phyloP scores from a whole-genome alignment of 192 early-diverging fungal species.

The Nowakowskiella sp. region DNA sequence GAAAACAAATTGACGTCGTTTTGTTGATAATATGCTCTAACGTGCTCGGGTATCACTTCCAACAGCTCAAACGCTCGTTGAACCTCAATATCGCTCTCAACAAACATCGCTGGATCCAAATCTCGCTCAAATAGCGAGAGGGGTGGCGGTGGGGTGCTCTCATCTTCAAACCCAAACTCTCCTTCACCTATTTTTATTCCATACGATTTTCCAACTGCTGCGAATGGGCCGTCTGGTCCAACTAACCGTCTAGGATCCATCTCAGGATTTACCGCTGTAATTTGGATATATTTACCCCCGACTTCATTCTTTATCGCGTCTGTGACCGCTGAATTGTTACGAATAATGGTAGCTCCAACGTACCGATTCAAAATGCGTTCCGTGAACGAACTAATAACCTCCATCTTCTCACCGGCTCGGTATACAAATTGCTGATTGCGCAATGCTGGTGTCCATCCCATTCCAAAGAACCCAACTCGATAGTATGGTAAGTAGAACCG shows the following conservation, averaged over 20 bases:
- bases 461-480: constrained; percentile 34
- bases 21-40: constrained; percentile 54
- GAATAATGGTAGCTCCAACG: constrained; percentile 44
- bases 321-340: constrained; percentile 28
- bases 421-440: constrained; percentile 64
- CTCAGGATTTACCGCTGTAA: constrained; percentile 61
- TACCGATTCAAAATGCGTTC: constrained; percentile 63
- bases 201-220: constrained; percentile 2
- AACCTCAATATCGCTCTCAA: constrained; percentile 4
- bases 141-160: neutral
- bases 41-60: constrained; percentile 32
- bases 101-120: constrained; percentile 5
- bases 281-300: constrained; percentile 53
- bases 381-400: constrained; percentile 61
- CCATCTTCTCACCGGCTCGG: constrained; percentile 60
- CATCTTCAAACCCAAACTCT: neutral
- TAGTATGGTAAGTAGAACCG: constrained; percentile 48
- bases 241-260: constrained; percentile 30
- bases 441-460: constrained; percentile 20
- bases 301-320: constrained; percentile 42
- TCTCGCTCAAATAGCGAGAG: neutral
- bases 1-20: constrained; percentile 62
- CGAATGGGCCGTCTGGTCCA: constrained; percentile 8
- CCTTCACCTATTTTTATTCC: constrained; percentile 7
- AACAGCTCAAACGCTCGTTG: constrained; percentile 3